phyloP scores from a whole-genome alignment of 805 yeast genomes.

The Scheffersomyces spartinae region DNA sequence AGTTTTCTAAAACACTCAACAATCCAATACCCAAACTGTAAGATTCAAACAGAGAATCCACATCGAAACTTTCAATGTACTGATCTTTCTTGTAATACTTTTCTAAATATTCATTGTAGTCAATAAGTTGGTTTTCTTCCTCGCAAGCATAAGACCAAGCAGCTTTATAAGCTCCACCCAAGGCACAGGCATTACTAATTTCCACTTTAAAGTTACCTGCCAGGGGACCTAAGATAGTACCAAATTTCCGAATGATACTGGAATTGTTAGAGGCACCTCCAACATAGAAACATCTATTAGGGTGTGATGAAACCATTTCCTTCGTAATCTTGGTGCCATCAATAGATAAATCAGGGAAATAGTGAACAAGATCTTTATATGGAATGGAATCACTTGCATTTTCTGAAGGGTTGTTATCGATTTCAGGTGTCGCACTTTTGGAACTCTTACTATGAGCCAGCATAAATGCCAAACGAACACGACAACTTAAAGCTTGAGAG shows the following conservation, averaged over 20 bases:
- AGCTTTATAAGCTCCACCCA: constrained; percentile 85
- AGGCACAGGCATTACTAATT: constrained; percentile 81
- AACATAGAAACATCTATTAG: constrained; percentile 65
- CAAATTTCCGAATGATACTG: constrained; percentile 57
- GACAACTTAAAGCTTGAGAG: constrained; percentile 76
- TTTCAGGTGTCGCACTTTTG: constrained; percentile 3
- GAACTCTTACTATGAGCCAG: constrained; percentile 15
- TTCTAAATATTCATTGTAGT: constrained; percentile 30
- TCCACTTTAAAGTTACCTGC: constrained; percentile 61
- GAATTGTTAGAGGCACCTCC: constrained; percentile 78
- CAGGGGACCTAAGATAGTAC: constrained; percentile 56
- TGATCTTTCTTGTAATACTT: constrained; percentile 15
- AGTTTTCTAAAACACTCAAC: constrained; percentile 31
- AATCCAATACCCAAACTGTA: constrained; percentile 28
- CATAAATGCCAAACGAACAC: constrained; percentile 72
- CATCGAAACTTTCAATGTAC: constrained; percentile 21
- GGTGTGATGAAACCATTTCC: constrained; percentile 38
- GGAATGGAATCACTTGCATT: background rate
- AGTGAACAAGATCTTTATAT: constrained; percentile 12
- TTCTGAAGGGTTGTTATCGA: constrained; percentile 1
- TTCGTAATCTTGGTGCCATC: constrained; percentile 38
- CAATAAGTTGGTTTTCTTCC: constrained; percentile 20
- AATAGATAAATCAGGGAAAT: constrained; percentile 33
- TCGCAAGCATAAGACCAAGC: constrained; percentile 49
- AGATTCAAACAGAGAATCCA: constrained; percentile 23